phyloP scores from a whole-genome alignment of 345 rosid species.

The Gossypium longicalyx region DNA sequence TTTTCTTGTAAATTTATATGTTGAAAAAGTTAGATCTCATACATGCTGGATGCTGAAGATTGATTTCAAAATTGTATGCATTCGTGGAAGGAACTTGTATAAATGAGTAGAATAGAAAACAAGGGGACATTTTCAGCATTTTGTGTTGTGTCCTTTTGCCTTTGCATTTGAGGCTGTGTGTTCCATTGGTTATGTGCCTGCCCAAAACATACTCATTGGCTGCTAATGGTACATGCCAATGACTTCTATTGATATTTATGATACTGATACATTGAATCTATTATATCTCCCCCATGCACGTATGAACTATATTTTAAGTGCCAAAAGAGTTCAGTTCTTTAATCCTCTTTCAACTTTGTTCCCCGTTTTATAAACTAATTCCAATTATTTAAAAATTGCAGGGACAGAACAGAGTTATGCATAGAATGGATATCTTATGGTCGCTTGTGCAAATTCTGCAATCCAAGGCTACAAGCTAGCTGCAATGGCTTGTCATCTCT shows the following conservation, averaged over 20 bases:
- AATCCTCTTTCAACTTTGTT: neutral
- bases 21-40: neutral
- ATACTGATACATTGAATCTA: neutral
- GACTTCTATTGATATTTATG: neutral
- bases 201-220: neutral
- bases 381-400: slow-evolving; percentile 30
- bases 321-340: neutral
- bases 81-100: neutral
- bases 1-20: neutral
- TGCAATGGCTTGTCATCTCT: slow-evolving; percentile 16
- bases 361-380: neutral
- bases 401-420: slow-evolving; percentile 70
- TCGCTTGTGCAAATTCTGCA: slow-evolving; percentile 80
- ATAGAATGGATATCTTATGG: slow-evolving; percentile 92
- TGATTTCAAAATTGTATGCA: no score
- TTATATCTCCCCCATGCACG: neutral
- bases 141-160: neutral
- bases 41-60: neutral
- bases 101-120: neutral
- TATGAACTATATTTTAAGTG: neutral
- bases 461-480: slow-evolving; percentile 49
- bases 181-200: neutral
- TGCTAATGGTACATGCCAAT: neutral
- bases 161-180: neutral
- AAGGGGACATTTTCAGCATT: neutral